Evolutionary conservation across 2,329 filamentous ascomycete genomes (phyloP).

Genomic region (Lachnellula hyalina): DNA sequence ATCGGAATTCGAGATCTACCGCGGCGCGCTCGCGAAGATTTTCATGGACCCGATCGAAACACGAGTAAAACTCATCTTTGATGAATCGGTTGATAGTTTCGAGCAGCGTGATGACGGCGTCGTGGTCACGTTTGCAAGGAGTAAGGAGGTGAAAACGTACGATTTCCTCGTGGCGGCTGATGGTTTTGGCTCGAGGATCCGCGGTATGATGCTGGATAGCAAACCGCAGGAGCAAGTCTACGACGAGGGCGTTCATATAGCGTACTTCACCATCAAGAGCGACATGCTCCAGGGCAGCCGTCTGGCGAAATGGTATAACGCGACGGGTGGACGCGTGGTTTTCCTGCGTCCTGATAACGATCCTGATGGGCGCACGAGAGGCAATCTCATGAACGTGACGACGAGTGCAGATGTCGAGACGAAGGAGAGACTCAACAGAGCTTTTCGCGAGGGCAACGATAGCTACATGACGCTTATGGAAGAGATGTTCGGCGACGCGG

Average conservation of each 20-base stretch:
- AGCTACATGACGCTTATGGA: constrained; percentile 8
- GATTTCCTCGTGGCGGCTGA: constrained; percentile 8
- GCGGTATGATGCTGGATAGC: constrained; percentile 1
- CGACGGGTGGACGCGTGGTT: constrained; percentile 6
- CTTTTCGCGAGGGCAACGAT: constrained; percentile 4
- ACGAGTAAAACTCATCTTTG: constrained; percentile 1
- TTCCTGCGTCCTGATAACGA: constrained; percentile 8
- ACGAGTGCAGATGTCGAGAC: constrained; percentile 4
- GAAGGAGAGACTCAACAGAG: constrained; percentile 6
- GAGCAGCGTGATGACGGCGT: constrained; percentile 3
- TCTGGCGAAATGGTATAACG: constrained; percentile 7
- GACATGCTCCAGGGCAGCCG: constrained; percentile 6
- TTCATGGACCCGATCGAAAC: background rate
- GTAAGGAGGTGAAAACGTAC: background rate
- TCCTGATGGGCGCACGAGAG: constrained; percentile 6
- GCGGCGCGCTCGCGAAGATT: constrained; percentile 4
- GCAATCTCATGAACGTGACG: constrained; percentile 9
- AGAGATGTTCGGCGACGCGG: constrained; percentile 7
- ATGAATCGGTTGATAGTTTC: background rate
- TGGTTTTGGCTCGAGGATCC: constrained; percentile 4
- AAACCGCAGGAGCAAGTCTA: constrained; percentile 1
- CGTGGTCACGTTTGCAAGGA: background rate
- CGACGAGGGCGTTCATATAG: constrained; percentile 2
- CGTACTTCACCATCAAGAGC: constrained; percentile 6
- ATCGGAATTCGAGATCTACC: constrained; percentile 6